phyloP scores from a whole-genome alignment of 176 grass and related monocot genomes.

The Chloris gayana region DNA sequence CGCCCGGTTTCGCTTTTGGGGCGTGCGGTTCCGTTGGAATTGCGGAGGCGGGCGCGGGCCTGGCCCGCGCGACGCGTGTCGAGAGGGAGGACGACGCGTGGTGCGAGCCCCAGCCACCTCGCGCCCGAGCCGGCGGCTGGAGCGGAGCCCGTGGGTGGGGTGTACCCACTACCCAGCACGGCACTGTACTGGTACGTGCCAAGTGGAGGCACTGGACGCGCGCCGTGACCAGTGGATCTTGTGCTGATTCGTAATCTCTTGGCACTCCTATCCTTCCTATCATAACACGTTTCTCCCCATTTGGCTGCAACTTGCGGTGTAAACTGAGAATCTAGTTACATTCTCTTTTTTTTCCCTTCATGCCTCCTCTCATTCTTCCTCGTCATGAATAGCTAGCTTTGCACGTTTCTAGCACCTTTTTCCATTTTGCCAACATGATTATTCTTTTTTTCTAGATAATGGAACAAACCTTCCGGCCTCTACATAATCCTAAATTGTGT shows the following conservation, averaged over 20 bases:
- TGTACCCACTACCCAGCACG: too few relatives aligned
- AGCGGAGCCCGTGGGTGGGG: background rate
- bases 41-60: background rate
- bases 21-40: constrained; percentile 44
- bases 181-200: background rate
- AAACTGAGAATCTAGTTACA: too few relatives aligned
- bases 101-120: constrained; percentile 29
- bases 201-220: background rate
- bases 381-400: background rate
- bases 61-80: constrained; percentile 29
- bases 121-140: constrained; percentile 3
- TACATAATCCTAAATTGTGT: too few relatives aligned
- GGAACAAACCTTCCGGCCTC: too few relatives aligned
- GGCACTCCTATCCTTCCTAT: background rate
- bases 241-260: too few relatives aligned
- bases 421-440: too few relatives aligned
- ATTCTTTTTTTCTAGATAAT: too few relatives aligned
- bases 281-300: background rate
- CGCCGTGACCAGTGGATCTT: background rate
- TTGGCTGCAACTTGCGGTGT: background rate
- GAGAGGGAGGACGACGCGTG: constrained; percentile 35
- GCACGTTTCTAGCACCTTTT: background rate
- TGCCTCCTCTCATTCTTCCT: background rate
- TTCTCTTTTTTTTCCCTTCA: too few relatives aligned
- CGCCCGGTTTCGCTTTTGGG: constrained; percentile 42